These are phyloP conservation scores for Aspergillus puulaauensis DNA, from an alignment of 2,329 filamentous ascomycete genomes.

Conservation along the genomic window DNA sequence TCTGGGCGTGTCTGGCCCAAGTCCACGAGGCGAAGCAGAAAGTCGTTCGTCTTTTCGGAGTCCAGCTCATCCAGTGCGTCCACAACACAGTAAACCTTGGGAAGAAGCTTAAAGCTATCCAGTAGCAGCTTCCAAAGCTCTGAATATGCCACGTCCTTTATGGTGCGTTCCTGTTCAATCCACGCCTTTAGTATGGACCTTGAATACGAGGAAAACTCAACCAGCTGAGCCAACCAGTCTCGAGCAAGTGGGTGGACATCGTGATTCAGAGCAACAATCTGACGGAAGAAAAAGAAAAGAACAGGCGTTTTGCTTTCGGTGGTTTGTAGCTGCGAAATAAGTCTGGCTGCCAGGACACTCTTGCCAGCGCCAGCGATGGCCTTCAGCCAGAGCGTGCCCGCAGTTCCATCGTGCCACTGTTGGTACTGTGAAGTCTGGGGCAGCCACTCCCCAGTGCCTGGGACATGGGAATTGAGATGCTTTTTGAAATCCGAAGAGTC, in stretches of 20 bases:
- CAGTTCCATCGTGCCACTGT: slow-evolving; percentile 15
- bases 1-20: slow-evolving; percentile 35
- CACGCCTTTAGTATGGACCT: too few relatives aligned
- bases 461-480: slow-evolving; percentile 8
- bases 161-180: neutral
- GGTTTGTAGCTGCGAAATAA: slow-evolving; percentile 12
- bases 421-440: slow-evolving; percentile 7
- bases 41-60: slow-evolving; percentile 29
- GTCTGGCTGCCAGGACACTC: slow-evolving; percentile 22
- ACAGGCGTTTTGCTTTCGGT: slow-evolving; percentile 8
- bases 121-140: neutral
- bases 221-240: slow-evolving; percentile 22
- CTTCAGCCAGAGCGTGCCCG: slow-evolving; percentile 24
- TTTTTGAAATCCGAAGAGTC: slow-evolving; percentile 7
- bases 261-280: slow-evolving; percentile 24
- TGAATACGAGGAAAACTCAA: neutral
- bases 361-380: slow-evolving; percentile 27
- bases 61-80: slow-evolving; percentile 53
- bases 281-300: slow-evolving; percentile 24
- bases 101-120: neutral
- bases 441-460: slow-evolving; percentile 13
- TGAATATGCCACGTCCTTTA: neutral
- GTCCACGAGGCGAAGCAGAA: slow-evolving; percentile 34
- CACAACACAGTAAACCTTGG: slow-evolving; percentile 39
- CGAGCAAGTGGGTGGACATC: slow-evolving; percentile 14